phyloP scores from a whole-genome alignment of 176 grass and related monocot genomes.

The Typha latifolia region DNA sequence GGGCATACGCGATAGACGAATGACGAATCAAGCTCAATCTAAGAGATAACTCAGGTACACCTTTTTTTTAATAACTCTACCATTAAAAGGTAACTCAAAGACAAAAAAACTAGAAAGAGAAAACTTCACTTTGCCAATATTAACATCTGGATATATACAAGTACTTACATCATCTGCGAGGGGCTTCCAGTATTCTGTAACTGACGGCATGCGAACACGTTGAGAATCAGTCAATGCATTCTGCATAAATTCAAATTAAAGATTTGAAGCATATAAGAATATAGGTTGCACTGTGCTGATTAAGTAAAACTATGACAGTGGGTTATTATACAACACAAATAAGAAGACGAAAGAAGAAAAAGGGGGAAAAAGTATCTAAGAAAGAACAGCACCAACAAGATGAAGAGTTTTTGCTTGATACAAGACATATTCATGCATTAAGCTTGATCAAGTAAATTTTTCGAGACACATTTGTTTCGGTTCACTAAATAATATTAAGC shows the following conservation, averaged over 20 bases:
- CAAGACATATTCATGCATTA: background rate
- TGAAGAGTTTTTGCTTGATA: background rate
- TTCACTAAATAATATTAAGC: too few relatives aligned
- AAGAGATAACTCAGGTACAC: background rate
- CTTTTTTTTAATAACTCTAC: background rate
- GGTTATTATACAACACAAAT: background rate
- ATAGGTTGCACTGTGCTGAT: background rate
- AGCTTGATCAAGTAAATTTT: background rate
- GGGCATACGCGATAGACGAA: constrained; percentile 3
- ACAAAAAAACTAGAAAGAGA: background rate
- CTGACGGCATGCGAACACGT: constrained; percentile 50
- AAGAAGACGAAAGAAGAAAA: background rate
- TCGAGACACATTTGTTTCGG: background rate
- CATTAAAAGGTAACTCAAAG: constrained; percentile 2
- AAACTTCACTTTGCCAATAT: background rate
- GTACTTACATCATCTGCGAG: constrained; percentile 85
- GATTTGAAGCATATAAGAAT: background rate
- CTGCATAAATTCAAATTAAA: constrained; percentile 28
- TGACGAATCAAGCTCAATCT: background rate
- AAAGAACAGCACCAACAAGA: background rate
- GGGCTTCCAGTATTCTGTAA: constrained; percentile 94
- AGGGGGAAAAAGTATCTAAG: background rate
- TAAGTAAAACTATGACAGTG: too few relatives aligned
- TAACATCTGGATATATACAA: background rate
- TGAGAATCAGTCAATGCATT: constrained; percentile 79